Base-by-base conservation (phyloP, 75 land plant genomes). In the Ceratopteris richardii region DNA sequence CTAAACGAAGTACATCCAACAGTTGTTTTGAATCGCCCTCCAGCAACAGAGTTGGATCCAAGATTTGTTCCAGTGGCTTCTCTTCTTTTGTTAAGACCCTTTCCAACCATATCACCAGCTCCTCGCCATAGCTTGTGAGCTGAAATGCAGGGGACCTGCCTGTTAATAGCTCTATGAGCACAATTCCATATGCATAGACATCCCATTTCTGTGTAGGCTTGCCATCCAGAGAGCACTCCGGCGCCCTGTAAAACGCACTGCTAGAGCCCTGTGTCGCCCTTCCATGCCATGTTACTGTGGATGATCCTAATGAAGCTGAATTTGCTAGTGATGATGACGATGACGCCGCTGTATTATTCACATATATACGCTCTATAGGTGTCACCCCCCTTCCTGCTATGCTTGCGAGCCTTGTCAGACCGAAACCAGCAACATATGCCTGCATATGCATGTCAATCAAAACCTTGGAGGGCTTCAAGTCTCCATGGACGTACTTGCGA, bases 381-480 rank as follows among this genome's bases (percentile, higher is more conserved):
- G 37, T 33, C 37, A 9, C 21, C 55, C 54, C 63, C 62, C 57
- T 57, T 44, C 75, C 82, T 14, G 82, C 66, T 29, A 86, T 66
- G 72, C 28, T 58, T 29, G 90, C 72, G 23, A 92, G 70, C 19
- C 82, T 74, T 66, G 62, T 70, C 63, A 92, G 77, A 58, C 93
- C 97, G 51, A 92, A 87, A 56, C 84, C 93, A 0, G 88, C 74
- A 39, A 92, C 66, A 60, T 73, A 36, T 7, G 97, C 81, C 29
- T 79, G 73, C 77, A 69, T 74, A 20, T 82, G 82, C 31, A 25
- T 47, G 74, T 87, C 88, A 37, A 92, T 69, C 63, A 92, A 80
- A 61, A 92, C 73, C 73, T 87, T 84, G 24, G 82, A 73, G 20
- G 97, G 80, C 68, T 87, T 92, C 26, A 92, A 56, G 74, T 87